Conservation (phyloP, 1,139 yeast genomes). For the Hansenula anomala region DNA sequence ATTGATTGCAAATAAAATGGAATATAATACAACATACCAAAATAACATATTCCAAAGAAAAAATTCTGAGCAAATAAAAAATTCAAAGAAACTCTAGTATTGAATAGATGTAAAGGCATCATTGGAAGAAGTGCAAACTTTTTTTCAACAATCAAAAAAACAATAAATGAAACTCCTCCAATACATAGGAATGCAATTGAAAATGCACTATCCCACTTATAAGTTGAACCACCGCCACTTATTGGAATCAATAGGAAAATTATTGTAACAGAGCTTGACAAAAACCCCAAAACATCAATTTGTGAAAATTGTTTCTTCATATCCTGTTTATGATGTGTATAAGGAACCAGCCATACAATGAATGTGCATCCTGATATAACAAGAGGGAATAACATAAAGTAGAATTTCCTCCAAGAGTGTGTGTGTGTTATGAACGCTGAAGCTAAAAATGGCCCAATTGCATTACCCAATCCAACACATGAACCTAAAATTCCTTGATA, state of each 20-base stretch:
- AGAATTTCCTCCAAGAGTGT: background rate
- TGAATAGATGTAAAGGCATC: constrained; percentile 44
- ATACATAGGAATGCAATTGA: constrained; percentile 40
- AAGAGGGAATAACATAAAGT: constrained; percentile 36
- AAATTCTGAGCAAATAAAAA: constrained; percentile 39
- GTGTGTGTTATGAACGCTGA: constrained; percentile 27
- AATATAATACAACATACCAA: constrained; percentile 37
- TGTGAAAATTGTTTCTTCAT: constrained; percentile 27
- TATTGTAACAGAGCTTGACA: constrained; percentile 38
- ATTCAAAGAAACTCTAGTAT: constrained; percentile 26
- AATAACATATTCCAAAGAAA: constrained; percentile 45
- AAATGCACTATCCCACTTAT: constrained; percentile 42
- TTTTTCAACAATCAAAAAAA: constrained; percentile 42
- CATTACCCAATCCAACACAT: constrained; percentile 45
- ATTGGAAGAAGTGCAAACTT: constrained; percentile 46
- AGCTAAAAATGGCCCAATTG: constrained; percentile 50
- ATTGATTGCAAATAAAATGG: constrained; percentile 49
- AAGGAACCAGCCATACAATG: background rate
- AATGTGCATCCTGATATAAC: constrained; percentile 14
- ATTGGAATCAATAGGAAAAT: constrained; percentile 41
- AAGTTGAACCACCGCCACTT: constrained; percentile 48
- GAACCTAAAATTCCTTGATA: constrained; percentile 42
- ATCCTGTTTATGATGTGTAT: constrained; percentile 1
- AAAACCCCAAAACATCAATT: constrained; percentile 45
- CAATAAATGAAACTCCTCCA: constrained; percentile 36